Percentiles rank a stretch among this genome's conserved stretches.
Conservation (phyloP, 2,329 filamentous ascomycete species). For the Cordyceps farinosa region DNA sequence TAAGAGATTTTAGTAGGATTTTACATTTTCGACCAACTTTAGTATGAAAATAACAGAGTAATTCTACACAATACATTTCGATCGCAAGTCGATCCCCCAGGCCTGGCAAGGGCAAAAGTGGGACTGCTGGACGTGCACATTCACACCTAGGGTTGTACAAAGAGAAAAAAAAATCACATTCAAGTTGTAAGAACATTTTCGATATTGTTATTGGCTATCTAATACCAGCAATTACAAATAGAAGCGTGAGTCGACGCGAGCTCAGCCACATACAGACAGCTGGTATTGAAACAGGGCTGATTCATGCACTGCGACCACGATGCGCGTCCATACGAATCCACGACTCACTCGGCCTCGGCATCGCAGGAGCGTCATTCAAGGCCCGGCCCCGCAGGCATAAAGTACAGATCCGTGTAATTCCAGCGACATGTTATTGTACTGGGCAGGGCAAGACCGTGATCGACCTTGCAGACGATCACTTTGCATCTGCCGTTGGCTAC, state of each 20-base stretch:
- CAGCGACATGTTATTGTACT: background rate
- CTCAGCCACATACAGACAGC: background rate
- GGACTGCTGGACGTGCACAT: background rate
- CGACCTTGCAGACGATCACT: conserved; percentile 3
- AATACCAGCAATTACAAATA: background rate
- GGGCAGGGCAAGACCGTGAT: background rate
- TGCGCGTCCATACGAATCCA: background rate
- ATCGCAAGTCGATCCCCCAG: background rate
- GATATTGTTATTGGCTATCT: background rate
- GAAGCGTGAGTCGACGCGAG: background rate
- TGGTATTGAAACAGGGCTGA: conserved; percentile 11
- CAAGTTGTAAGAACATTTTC: too few species aligned
- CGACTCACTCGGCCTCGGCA: background rate
- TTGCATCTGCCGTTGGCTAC: conserved; percentile 1
- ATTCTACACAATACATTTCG: background rate
- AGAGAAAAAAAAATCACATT: too few species aligned
- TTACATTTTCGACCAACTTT: background rate
- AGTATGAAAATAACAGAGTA: too few species aligned
- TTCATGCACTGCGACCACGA: background rate
- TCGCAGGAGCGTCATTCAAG: background rate
- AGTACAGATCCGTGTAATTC: background rate
- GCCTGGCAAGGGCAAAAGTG: background rate
- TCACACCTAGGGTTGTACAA: background rate
- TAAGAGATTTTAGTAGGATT: background rate
- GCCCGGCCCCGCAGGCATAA: background rate